Evolutionary conservation across 176 grass and related monocot species (phyloP).

Genomic region (Sorghum bicolor): DNA sequence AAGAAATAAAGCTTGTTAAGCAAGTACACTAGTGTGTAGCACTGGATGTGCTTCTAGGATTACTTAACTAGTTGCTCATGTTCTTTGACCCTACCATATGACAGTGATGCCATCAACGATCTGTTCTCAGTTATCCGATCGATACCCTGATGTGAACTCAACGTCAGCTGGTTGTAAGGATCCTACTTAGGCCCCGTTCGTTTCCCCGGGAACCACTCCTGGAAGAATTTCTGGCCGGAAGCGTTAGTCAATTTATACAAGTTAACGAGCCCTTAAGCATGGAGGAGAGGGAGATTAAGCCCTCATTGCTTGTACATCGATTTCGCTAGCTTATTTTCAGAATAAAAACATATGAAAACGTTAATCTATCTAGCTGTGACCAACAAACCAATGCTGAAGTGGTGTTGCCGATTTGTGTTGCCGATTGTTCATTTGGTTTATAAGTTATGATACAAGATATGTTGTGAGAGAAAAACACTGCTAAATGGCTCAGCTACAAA

Average conservation of each 20-base stretch:
- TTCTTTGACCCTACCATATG: constrained; percentile 9
- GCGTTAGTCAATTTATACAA: too few relatives aligned
- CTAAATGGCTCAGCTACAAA: too few relatives aligned
- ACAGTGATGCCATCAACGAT: background rate
- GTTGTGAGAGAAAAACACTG: too few relatives aligned
- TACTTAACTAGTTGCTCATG: constrained; percentile 6
- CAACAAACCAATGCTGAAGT: background rate
- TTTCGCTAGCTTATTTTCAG: background rate
- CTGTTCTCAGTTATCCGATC: constrained; percentile 12
- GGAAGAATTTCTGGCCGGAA: too few relatives aligned
- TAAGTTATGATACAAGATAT: too few relatives aligned
- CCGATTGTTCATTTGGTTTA: too few relatives aligned
- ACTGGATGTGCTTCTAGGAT: background rate
- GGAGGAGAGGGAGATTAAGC: too few relatives aligned
- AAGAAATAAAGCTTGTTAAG: constrained; percentile 5
- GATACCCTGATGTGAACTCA: background rate
- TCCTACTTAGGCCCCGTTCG: too few relatives aligned
- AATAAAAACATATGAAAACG: background rate
- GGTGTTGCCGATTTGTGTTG: background rate
- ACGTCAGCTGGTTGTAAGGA: background rate
- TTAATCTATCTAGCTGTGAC: background rate
- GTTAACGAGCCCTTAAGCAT: too few relatives aligned
- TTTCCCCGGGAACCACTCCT: too few relatives aligned
- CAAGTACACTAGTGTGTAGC: background rate
- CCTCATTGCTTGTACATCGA: background rate